Percentiles rank a stretch among this genome's conserved stretches.
Evolutionary conservation across 192 early-diverging fungal species (phyloP).

Genomic region (Phlyctochytrium arcticum): DNA sequence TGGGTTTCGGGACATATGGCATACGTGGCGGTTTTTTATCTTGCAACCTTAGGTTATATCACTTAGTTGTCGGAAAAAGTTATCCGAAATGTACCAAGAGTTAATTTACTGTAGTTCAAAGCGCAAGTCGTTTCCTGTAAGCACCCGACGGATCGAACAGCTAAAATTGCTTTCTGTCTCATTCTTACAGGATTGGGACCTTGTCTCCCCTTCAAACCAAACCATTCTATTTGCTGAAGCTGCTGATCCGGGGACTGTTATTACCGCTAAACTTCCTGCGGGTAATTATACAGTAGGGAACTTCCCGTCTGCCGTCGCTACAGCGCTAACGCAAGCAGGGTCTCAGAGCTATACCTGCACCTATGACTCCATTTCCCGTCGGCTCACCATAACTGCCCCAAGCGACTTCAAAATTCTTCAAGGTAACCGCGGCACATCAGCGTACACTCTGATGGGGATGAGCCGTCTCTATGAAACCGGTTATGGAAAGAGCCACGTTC

Average conservation of each 20-base stretch:
- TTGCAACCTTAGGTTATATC: not conserved
- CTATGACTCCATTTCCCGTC: conserved; percentile 1
- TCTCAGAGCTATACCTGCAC: not conserved
- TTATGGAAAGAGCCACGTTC: not conserved
- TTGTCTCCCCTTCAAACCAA: conserved; percentile 3
- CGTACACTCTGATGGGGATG: conserved; percentile 6
- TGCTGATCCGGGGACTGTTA: not conserved
- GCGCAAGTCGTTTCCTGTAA: not conserved
- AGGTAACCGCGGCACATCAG: conserved; percentile 2
- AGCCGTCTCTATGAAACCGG: not conserved
- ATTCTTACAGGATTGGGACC: not conserved
- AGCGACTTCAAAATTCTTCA: conserved; percentile 8
- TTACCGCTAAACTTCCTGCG: not conserved
- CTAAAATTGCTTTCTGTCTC: not conserved
- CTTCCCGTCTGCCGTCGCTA: conserved; percentile 9
- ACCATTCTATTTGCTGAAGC: conserved; percentile 13
- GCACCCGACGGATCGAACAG: not conserved
- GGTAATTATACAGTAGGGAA: conserved; percentile 15
- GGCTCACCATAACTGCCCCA: conserved; percentile 12
- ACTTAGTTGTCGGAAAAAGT: not conserved
- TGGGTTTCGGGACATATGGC: conserved; percentile 5
- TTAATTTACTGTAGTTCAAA: conserved; percentile 1
- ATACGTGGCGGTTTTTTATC: not conserved
- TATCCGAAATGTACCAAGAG: conserved; percentile 5
- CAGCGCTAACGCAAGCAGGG: conserved; percentile 1